Base-by-base conservation (phyloP, 2,329 filamentous ascomycete species). In the Ceratocystis huliohia region DNA sequence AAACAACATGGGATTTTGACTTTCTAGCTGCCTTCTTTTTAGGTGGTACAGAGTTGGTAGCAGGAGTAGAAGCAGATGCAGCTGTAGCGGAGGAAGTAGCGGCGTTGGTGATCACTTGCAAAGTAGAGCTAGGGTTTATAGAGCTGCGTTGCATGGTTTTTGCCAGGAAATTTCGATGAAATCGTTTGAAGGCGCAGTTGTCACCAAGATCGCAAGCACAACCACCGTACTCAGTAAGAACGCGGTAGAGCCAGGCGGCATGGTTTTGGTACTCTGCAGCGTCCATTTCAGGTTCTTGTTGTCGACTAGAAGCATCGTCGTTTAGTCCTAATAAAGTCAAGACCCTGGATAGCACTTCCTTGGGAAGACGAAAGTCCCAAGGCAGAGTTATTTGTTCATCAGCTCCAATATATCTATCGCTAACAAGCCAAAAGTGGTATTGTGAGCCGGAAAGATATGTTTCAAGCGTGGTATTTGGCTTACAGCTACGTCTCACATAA, bases 371-470 rank as follows among this genome's bases (percentile, higher is more conserved):
- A 76, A 81, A 93, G 72, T 85, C 89, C 89, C 80, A 90, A 65
- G 78, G 83, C 71, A 81, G 82, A 30, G 80, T 89, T 71, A 83
- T 84, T 71, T 85, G 83, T 71, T 86, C 84, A 50, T 81, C 79
- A 0, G 84, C 79, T 17, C 81, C 76, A 66, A 97, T 91, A 46
- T 87, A 81, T 65, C 88, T 83, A 71, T 89, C 89, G 71, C 91
- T 91, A 68, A 96, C 85, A 69, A 96, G 87, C 83, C 93, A 96
- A 74, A 97, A 96, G 73, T 94, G 90, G 73, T 93, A 96, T 0
- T 85, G 86, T 2, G 83, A 82, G 61, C 85, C 86, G 1, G 89
- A 89, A 61, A 96, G 83, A 70, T 91, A 89, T 0, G 92, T 95
- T 73, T 94, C 92, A 71, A 97, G 80, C 41, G 84, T 82, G n/a